Base-by-base conservation (phyloP, 768 basidiomycete genomes). In the Crassisporium funariophilum region DNA sequence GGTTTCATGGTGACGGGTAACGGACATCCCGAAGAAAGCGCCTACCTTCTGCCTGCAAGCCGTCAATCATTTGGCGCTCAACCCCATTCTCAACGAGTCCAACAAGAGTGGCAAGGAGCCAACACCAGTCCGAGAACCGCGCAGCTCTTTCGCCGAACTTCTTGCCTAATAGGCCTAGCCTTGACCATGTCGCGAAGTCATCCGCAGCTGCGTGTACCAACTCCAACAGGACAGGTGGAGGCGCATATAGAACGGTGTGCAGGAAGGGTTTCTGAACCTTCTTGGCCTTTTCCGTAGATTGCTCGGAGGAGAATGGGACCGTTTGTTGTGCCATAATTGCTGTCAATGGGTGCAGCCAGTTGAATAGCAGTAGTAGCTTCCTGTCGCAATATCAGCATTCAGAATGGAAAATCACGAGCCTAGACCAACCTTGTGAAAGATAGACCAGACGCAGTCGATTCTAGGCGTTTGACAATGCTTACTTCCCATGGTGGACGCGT, bases 61-160 rank as follows among this genome's bases (percentile, higher is more conserved):
- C 74, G 27, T 72, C 76, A 22, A 89, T 84, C 53, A 92, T 78
- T 52, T 81, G 76, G 56, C 85, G 74, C 62, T 93, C 89, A 3
- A 93, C 82, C 5, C 82, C 81, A 62, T 92, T 90, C 69, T 92
- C 89, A 5, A 92, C 89, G 4, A 93, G 71, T 38, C 83, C 84
- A 10, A 89, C 88, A 22, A 92, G 70, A 0, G 88, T 93, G 12
- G 84, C 74, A 21, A 87, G 68, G 52, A 93, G 76, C 91, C 90
- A 93, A 61, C 90, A 91, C 86, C 87, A 91, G 63, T 92, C 82
- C 2, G 90, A 82, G 58, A 91, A 82, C 9, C 81, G 78, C 25
- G 73, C 88, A 3, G 89, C 91, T 25, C 82, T 78, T 40, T 79
- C 75, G 13, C 91, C 91, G 1, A 77, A 66, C 40, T 72, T 75